phyloP scores from a whole-genome alignment of 176 grass and related monocot genomes.

The Cenchrus americanus region DNA sequence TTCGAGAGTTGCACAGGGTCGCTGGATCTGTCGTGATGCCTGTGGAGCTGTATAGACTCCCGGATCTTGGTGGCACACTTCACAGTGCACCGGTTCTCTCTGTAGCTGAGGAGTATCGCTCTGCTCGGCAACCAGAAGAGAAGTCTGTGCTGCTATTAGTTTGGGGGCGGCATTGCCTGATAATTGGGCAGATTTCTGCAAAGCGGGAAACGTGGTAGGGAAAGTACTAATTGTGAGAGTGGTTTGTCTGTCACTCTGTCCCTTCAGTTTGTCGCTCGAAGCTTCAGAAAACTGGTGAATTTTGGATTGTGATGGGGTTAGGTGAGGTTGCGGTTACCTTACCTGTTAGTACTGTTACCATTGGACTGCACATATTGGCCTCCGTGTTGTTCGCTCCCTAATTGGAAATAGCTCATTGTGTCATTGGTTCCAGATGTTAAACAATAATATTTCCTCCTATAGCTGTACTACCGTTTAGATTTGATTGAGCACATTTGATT shows the following conservation, averaged over 20 bases:
- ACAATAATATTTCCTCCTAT: neutral
- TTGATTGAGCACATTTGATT: neutral
- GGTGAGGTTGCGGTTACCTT: neutral
- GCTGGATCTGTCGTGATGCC: neutral
- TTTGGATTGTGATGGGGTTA: neutral
- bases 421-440: neutral
- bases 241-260: constrained; percentile 5
- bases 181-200: neutral
- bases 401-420: neutral
- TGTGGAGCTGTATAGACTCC: neutral
- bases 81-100: neutral
- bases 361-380: neutral
- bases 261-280: neutral
- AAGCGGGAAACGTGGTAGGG: neutral
- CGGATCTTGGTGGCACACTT: constrained; percentile 27
- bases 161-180: neutral
- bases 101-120: neutral
- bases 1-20: neutral
- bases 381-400: neutral
- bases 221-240: neutral
- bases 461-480: neutral
- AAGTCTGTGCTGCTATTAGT: constrained; percentile 3
- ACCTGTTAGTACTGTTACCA: neutral
- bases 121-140: neutral
- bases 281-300: neutral